phyloP scores from a whole-genome alignment of 2,329 filamentous ascomycete species.

The Gnomoniopsis sp. region DNA sequence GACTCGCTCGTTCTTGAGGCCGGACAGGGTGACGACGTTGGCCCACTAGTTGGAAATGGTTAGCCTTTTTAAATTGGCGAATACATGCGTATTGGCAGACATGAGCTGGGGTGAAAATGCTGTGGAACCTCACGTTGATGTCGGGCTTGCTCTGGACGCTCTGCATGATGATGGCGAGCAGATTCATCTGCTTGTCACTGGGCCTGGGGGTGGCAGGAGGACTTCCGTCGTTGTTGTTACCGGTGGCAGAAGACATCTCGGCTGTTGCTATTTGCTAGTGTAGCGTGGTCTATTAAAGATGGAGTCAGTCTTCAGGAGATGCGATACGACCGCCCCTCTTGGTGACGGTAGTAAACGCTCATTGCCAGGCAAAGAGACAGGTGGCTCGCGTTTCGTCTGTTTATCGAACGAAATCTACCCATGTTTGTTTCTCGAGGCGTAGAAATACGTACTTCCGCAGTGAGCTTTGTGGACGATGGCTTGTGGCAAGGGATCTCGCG shows the following conservation, averaged over 20 bases:
- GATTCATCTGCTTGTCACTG: conserved; percentile 13
- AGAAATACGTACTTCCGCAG: no score
- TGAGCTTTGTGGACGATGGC: no score
- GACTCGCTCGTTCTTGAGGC: conserved; percentile 16
- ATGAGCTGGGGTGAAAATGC: background rate
- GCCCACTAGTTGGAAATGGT: conserved; percentile 17
- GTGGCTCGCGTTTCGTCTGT: no score
- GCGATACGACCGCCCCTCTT: no score
- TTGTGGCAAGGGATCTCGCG: no score
- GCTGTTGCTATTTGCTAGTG: no score
- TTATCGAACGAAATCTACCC: no score
- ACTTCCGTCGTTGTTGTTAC: background rate
- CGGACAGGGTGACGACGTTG: background rate
- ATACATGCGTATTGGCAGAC: no score
- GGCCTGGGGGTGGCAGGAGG: conserved; percentile 8
- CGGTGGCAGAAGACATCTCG: conserved; percentile 5
- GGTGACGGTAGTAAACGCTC: no score
- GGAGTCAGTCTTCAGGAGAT: background rate
- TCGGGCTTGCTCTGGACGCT: conserved; percentile 19
- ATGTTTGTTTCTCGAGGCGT: no score
- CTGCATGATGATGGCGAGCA: conserved; percentile 16
- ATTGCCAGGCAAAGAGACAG: no score
- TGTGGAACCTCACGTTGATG: conserved; percentile 10
- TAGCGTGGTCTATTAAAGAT: background rate
- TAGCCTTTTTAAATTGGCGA: background rate